Base-by-base conservation (phyloP, 352 stramenopile genomes). In the Peronosclerospora sorghi region DNA sequence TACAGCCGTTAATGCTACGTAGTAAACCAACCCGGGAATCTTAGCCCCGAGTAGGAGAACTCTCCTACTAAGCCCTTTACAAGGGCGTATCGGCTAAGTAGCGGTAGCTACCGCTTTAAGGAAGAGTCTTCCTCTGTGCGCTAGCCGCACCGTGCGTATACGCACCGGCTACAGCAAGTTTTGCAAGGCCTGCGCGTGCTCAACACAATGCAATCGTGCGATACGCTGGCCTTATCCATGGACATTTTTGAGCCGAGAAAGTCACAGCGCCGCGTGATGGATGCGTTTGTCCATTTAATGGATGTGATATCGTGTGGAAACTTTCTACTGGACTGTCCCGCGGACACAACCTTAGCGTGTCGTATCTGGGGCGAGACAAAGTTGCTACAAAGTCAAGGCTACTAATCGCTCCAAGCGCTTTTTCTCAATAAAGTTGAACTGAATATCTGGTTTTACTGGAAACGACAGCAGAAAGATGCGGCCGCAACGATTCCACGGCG, bases 401-500 rank as follows among this genome's bases (percentile, higher is more conserved):
- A 83, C 43, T 83, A 83, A 26, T 69, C 70, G 7, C 32, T 89
- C 2, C 59, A 80, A 29, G 70, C 73, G 8, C 52, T 87, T 3
- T 54, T 89, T 23, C 64, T 77, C 23, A 86, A 87, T 50, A 72
- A 85, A 36, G 79, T 88, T 54, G 77, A 90, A 46, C 56, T 87
- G 1, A 71, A 76, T 32, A 68, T 87, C 14, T 90, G 78, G 78
- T 45, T 45, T 3, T 66, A 62, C 13, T 86, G 69, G 64, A 63
- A 62, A 10, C 52, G 68, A 34, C 30, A 49, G 13, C 59, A 62
- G 32, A 65, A 62, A 29, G 44, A 57, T 20, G 20, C n/a, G 1
- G 51, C 17, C 15, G 19, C 46, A 8, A 65, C 52, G 27, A 64
- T 88, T n/a, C 66, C 71, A 6, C 12, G 68, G 13, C 41, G 56